Percentiles rank a stretch among this genome's conserved stretches.
Conservation (phyloP, 192 early-diverging fungal genomes). For the Linnemannia exigua region DNA sequence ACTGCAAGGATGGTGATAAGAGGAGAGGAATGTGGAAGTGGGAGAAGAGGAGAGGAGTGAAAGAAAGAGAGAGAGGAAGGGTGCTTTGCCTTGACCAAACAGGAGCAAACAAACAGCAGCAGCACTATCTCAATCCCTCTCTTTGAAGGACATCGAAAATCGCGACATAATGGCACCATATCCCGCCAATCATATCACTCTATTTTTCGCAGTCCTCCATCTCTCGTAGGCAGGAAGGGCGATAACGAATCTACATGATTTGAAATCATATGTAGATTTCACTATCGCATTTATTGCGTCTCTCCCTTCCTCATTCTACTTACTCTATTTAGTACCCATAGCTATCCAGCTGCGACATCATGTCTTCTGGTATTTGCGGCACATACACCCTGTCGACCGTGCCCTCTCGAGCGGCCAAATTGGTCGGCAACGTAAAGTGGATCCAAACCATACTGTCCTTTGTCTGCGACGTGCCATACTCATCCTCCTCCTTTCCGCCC, state of each 20-base stretch:
- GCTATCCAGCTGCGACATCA: conserved; percentile 34
- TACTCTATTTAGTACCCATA: neutral
- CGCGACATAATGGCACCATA: conserved; percentile 32
- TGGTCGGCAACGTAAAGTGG: conserved; percentile 21
- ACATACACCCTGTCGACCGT: conserved; percentile 26
- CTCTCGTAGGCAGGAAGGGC: too few relatives aligned
- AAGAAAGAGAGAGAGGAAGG: neutral
- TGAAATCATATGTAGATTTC: too few relatives aligned
- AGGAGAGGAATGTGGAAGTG: neutral
- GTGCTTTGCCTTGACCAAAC: conserved; percentile 4
- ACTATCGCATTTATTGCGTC: too few relatives aligned
- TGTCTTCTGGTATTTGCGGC: conserved; percentile 46
- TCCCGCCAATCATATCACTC: conserved; percentile 8
- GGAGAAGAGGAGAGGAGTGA: conserved; percentile 5
- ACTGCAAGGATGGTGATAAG: neutral
- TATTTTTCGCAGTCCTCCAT: conserved; percentile 1
- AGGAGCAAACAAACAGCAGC: neutral
- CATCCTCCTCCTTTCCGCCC: conserved; percentile 1
- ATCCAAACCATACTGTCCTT: conserved; percentile 31
- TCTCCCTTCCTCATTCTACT: neutral
- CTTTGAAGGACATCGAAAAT: neutral
- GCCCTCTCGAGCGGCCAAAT: conserved; percentile 25
- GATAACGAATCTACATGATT: too few relatives aligned
- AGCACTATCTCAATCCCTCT: neutral
- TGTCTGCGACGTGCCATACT: conserved; percentile 6